These are phyloP conservation scores for Uromyces viciae-fabae DNA, from an alignment of 1,284 basidiomycete species.

Conservation along the genomic window DNA sequence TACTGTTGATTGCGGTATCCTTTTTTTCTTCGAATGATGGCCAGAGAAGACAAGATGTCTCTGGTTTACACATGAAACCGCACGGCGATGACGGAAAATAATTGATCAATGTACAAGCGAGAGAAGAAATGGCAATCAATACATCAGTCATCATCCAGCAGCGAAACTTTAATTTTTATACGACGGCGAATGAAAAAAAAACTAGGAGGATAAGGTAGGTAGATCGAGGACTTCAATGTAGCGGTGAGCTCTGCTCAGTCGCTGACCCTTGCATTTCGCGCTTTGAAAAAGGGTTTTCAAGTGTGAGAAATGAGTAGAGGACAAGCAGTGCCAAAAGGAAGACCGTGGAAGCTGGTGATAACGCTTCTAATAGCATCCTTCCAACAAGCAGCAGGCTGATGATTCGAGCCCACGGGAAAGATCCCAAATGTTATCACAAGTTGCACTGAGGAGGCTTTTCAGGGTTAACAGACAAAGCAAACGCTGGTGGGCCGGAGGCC, in stretches of 20 bases:
- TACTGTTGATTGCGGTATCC: constrained; percentile 30
- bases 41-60: constrained; percentile 22
- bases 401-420: constrained; percentile 21
- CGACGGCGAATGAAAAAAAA: constrained; percentile 5
- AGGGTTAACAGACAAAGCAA: constrained; percentile 10
- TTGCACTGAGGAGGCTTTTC: neutral
- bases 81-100: neutral
- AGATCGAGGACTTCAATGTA: neutral
- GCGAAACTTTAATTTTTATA: constrained; percentile 16
- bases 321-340: constrained; percentile 1
- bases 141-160: constrained; percentile 28
- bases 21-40: constrained; percentile 21
- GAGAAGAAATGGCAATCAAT: constrained; percentile 28
- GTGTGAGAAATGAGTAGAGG: constrained; percentile 7
- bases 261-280: neutral
- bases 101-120: constrained; percentile 15
- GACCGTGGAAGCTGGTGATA: constrained; percentile 19
- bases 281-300: neutral
- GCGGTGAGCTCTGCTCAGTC: neutral
- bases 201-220: neutral
- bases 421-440: neutral
- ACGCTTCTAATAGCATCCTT: constrained; percentile 27
- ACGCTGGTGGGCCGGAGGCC: constrained; percentile 4
- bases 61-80: constrained; percentile 29
- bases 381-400: no score